Evolutionary conservation across 805 yeast species (phyloP).

Genomic region (Schwanniomyces sp.): DNA sequence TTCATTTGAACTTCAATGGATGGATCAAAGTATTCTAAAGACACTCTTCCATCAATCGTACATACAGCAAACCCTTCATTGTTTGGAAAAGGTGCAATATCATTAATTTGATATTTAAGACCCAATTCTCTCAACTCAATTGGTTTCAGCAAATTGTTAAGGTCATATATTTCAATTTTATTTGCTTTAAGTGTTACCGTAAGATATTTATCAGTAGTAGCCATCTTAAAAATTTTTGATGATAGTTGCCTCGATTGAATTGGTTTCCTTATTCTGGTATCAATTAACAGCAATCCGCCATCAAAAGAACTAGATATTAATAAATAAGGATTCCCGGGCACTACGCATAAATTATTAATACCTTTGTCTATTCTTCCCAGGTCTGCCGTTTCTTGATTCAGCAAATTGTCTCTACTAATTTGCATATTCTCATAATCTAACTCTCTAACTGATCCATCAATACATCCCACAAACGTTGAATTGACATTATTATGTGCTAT

Average conservation of each 20-base stretch:
- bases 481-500: constrained; percentile 26
- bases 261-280: constrained; percentile 26
- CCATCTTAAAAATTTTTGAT: constrained; percentile 64
- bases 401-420: constrained; percentile 7
- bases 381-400: constrained; percentile 9
- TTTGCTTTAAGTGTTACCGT: constrained; percentile 58
- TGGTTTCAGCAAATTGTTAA: constrained; percentile 45
- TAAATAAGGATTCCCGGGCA: constrained; percentile 22
- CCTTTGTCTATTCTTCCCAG: constrained; percentile 15
- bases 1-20: constrained; percentile 38
- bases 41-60: constrained; percentile 81
- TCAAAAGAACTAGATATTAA: constrained; percentile 67
- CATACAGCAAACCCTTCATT: constrained; percentile 61
- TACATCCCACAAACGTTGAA: constrained; percentile 46
- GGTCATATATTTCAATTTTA: constrained; percentile 57
- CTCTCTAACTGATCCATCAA: constrained; percentile 54
- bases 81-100: constrained; percentile 53
- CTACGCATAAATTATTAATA: constrained; percentile 35
- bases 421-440: constrained; percentile 49
- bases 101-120: constrained; percentile 62
- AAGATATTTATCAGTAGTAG: constrained; percentile 42
- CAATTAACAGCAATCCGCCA: constrained; percentile 48
- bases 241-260: constrained; percentile 21
- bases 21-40: constrained; percentile 66
- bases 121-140: constrained; percentile 59